A percentile compares a stretch with the other conserved stretches of the same genome.
Evolutionary conservation across 306 rosid species (phyloP).

Genomic region (Bauhinia variegata): DNA sequence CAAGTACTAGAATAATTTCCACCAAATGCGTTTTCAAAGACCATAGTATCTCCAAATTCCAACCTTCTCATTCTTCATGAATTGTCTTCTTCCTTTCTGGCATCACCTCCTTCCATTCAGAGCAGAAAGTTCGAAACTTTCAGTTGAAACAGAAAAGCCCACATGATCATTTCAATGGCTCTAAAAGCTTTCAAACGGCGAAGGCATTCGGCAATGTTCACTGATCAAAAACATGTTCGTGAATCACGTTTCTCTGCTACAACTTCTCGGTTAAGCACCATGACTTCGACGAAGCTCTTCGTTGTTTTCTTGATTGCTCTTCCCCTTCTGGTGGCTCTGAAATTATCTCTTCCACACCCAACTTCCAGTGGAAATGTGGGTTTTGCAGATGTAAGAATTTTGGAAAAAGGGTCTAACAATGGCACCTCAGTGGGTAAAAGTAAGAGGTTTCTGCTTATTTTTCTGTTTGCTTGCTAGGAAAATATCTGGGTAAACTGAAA

Average conservation of each 20-base stretch:
- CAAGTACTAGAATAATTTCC: too few species aligned
- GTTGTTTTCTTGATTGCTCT: slow-evolving; percentile 34
- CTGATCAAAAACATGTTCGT: neutral
- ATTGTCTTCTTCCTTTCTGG: too few species aligned
- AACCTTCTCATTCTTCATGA: too few species aligned
- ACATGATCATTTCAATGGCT: slow-evolving; percentile 33
- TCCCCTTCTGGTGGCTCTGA: slow-evolving; percentile 38
- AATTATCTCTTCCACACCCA: slow-evolving; percentile 32
- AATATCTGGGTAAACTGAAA: neutral
- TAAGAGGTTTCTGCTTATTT: slow-evolving; percentile 2
- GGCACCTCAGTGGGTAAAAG: slow-evolving; percentile 21
- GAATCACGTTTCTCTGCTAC: neutral
- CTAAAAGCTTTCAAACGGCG: slow-evolving; percentile 30
- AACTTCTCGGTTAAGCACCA: slow-evolving; percentile 23
- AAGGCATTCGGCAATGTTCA: neutral
- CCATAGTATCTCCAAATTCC: too few species aligned
- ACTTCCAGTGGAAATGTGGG: slow-evolving; percentile 30
- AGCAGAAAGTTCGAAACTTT: neutral
- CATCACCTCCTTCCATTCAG: too few species aligned
- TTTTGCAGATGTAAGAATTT: slow-evolving; percentile 40
- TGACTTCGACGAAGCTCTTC: slow-evolving; percentile 41
- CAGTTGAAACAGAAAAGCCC: neutral
- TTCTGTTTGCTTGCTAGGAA: neutral
- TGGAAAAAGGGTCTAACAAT: slow-evolving; percentile 21
- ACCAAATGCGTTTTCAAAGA: too few species aligned